Base-by-base conservation (phyloP, 495 filamentous ascomycete species). In the Podospora anserina region DNA sequence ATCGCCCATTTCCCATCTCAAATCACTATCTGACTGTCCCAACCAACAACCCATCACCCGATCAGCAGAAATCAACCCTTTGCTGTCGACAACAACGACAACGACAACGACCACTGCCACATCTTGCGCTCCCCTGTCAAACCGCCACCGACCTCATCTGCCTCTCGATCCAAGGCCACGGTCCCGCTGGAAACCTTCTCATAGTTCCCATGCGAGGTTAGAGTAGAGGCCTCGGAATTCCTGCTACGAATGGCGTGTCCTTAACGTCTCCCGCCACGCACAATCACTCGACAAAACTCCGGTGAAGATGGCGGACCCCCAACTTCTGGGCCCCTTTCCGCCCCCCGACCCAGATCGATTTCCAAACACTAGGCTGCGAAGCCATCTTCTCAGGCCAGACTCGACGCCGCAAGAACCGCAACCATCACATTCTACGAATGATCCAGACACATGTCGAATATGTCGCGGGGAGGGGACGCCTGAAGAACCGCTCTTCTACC, bases 401-500 rank as follows among this genome's bases (percentile, higher is more conserved):
- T 34, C 44, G 16, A 16, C 61, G 30, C 15, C 39, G 13, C 39
- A 49, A 49, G 39, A 49, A 49, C 9, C 39, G 13, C 39, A 49
- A 11, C 39, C 39, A 9, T 6, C 39, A 49, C 39, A 49, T 11
- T 49, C 39, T 16, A 16, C 39, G 13, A 49, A 70, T 65, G 73
- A 91, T 66, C 80, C 86, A 32, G 93, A 97, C 75, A 96, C 92
- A 26, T 99, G 95, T 79, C 87, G 95, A 60, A 98, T 99, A 81
- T 99, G 95, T 79, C 86, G 96, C 68, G 92, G 92, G 18, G 96
- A 98, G 78, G 92, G 86, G 26, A 90, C 89, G 0, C 77, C 85
- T n/a, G 88, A 91, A 1, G 95, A 98, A 76, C 92, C 92, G 59
- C 84, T 99, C 49, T 99, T 97, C 84, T 93, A 96, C 75, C 95